These are phyloP conservation scores for Sphaerobolus stellatus DNA, from an alignment of 1,284 basidiomycete species.

Conservation along the genomic window DNA sequence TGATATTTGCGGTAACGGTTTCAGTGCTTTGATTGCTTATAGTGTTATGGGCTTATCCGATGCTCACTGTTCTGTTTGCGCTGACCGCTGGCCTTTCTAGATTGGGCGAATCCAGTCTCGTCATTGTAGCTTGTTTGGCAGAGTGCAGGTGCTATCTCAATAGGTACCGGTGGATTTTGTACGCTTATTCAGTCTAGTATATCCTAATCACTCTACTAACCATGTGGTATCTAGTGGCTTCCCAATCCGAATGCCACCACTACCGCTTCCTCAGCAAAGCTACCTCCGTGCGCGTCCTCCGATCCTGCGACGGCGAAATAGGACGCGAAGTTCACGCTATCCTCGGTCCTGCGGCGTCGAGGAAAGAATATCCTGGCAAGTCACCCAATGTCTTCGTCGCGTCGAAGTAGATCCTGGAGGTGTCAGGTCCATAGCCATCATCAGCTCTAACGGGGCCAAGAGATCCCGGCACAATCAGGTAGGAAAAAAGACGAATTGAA, in stretches of 20 bases:
- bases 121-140: slow-evolving; percentile 88
- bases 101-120: slow-evolving; percentile 82
- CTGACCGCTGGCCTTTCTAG: slow-evolving; percentile 86
- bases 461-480: no score
- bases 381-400: not conserved
- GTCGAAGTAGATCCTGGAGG: not conserved
- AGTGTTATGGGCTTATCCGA: slow-evolving; percentile 95
- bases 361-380: not conserved
- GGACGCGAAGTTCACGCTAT: slow-evolving; percentile 91
- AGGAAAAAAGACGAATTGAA: no score
- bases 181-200: slow-evolving; percentile 12
- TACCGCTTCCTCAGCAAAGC: slow-evolving; percentile 79
- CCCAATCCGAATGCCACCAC: slow-evolving; percentile 94
- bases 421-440: no score
- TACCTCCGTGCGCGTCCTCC: slow-evolving; percentile 78
- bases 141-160: slow-evolving; percentile 95
- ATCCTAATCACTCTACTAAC: not conserved
- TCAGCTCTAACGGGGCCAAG: no score
- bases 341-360: slow-evolving; percentile 70
- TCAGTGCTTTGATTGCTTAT: slow-evolving; percentile 4
- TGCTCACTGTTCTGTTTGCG: slow-evolving; percentile 91
- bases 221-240: slow-evolving; percentile 56
- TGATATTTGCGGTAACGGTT: not conserved
- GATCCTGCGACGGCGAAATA: slow-evolving; percentile 90
- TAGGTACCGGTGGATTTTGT: slow-evolving; percentile 96